These are phyloP conservation scores for Aspergillus novoparasiticus DNA, from an alignment of 2,329 filamentous ascomycete species.

Conservation along the genomic window DNA sequence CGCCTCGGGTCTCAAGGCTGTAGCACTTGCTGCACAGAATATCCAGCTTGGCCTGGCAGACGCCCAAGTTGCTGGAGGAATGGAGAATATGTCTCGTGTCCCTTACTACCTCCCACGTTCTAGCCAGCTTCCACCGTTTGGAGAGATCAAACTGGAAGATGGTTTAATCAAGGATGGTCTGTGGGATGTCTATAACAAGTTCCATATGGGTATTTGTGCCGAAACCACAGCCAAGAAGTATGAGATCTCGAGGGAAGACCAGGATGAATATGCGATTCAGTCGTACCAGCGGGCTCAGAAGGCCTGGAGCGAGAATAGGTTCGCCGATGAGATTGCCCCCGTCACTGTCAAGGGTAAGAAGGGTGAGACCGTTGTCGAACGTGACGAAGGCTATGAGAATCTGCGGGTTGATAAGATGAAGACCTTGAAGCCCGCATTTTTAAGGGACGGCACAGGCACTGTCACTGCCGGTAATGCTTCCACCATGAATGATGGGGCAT, in stretches of 20 bases:
- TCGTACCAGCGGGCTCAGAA: constrained; percentile 88
- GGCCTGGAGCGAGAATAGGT: constrained; percentile 80
- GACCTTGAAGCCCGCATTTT: constrained; percentile 86
- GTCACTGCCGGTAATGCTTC: constrained; percentile 95
- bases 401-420: constrained; percentile 84
- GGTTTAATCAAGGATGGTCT: constrained; percentile 92
- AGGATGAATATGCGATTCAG: constrained; percentile 87
- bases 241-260: constrained; percentile 76
- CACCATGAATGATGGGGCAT: constrained; percentile 92
- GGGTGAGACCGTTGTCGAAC: constrained; percentile 75
- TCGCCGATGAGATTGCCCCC: constrained; percentile 86
- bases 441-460: constrained; percentile 80
- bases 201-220: constrained; percentile 97
- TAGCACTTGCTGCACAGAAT: constrained; percentile 86
- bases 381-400: constrained; percentile 87
- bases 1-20: constrained; percentile 90
- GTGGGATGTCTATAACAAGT: constrained; percentile 93
- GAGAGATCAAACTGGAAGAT: constrained; percentile 84
- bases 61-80: constrained; percentile 88
- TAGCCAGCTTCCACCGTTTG: constrained; percentile 81
- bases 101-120: constrained; percentile 87
- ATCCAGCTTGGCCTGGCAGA: constrained; percentile 90
- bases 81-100: constrained; percentile 97
- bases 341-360: constrained; percentile 85
- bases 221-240: constrained; percentile 92